Conservation (phyloP, 2,329 filamentous ascomycete genomes). For the Venturia effusa region DNA sequence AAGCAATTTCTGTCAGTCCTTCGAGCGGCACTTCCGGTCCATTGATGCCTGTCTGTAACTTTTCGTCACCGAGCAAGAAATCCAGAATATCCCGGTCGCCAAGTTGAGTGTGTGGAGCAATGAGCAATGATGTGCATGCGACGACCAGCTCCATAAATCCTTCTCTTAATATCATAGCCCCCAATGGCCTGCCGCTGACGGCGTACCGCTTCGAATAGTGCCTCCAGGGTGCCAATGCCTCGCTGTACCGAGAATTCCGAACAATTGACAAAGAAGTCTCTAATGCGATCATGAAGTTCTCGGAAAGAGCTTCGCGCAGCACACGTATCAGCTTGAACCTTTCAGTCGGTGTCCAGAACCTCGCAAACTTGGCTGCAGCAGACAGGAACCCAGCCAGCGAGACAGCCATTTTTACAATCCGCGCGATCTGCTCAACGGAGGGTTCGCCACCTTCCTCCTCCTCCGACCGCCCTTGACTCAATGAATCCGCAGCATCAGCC, state of each 20-base stretch:
- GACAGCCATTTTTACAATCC: constrained; percentile 64
- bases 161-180: constrained; percentile 82
- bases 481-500: constrained; percentile 46
- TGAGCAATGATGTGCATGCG: constrained; percentile 63
- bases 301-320: constrained; percentile 64
- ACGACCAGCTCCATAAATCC: constrained; percentile 80
- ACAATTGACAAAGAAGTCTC: constrained; percentile 87
- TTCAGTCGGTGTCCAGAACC: constrained; percentile 71
- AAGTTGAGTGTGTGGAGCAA: constrained; percentile 50
- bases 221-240: constrained; percentile 75
- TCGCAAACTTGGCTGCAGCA: constrained; percentile 64
- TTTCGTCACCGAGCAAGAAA: constrained; percentile 37
- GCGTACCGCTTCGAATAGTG: constrained; percentile 76
- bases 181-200: constrained; percentile 65
- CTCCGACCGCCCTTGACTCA: constrained; percentile 43
- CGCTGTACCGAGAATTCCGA: constrained; percentile 61
- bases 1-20: constrained; percentile 58
- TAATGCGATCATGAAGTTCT: constrained; percentile 72
- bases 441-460: constrained; percentile 40
- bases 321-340: constrained; percentile 62
- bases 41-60: neutral
- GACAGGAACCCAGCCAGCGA: constrained; percentile 86
- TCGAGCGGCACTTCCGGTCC: constrained; percentile 28
- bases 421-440: constrained; percentile 41
- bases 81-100: constrained; percentile 59